These are phyloP conservation scores for Monilinia vaccinii-corymbosi DNA, from an alignment of 2,329 filamentous ascomycete genomes.

Conservation along the genomic window DNA sequence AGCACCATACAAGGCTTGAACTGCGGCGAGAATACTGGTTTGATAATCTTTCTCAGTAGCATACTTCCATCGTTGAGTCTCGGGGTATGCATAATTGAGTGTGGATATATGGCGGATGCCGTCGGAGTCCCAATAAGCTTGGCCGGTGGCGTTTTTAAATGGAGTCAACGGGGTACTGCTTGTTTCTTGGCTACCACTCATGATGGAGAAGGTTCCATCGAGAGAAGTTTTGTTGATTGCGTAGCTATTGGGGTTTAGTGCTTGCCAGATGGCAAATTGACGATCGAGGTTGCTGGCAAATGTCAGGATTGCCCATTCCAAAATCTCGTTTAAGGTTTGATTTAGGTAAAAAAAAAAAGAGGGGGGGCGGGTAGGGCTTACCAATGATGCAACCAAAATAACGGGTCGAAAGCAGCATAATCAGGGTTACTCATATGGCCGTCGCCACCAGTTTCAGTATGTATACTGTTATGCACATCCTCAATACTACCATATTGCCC, in stretches of 20 bases:
- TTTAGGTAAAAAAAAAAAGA: too few species aligned
- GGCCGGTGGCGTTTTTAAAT: conserved; percentile 43
- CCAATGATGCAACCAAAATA: conserved; percentile 33
- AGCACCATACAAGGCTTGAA: conserved; percentile 19
- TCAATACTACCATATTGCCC: conserved; percentile 36
- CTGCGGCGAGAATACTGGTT: conserved; percentile 11
- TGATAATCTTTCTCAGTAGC: conserved; percentile 14
- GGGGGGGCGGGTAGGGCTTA: conserved; percentile 11
- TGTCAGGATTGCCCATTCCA: not conserved
- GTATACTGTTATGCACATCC: conserved; percentile 53
- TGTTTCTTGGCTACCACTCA: conserved; percentile 44
- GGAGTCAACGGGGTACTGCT: conserved; percentile 53
- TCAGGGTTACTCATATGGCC: conserved; percentile 65
- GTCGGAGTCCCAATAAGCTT: conserved; percentile 18
- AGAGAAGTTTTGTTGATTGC: conserved; percentile 46
- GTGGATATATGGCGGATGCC: conserved; percentile 19
- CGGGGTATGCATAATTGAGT: conserved; percentile 70
- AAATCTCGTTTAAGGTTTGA: not conserved
- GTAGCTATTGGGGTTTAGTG: conserved; percentile 59
- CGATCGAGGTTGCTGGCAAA: conserved; percentile 56
- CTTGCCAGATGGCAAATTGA: conserved; percentile 68
- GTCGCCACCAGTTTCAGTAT: conserved; percentile 42
- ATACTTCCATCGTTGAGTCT: conserved; percentile 36
- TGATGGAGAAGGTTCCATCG: conserved; percentile 53
- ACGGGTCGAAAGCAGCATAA: conserved; percentile 69